phyloP scores from a whole-genome alignment of 345 rosid species.

The Conringia planisiliqua region DNA sequence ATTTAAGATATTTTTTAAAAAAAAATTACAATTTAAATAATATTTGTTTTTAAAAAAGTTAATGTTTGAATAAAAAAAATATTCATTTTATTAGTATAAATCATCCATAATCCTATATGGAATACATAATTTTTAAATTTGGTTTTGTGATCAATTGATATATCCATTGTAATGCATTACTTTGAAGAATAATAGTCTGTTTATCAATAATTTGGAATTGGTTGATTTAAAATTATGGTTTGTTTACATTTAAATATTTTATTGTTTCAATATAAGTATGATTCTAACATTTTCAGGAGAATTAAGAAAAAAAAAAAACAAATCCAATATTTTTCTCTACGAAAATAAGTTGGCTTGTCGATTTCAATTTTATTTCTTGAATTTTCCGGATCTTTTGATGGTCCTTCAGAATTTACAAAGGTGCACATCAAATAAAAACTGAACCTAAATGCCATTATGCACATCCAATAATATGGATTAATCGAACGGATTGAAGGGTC shows the following conservation, averaged over 20 bases:
- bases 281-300: not conserved
- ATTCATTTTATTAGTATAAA: too few relatives aligned
- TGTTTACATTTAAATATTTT: not conserved
- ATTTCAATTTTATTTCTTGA: not conserved
- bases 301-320: not conserved
- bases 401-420: not conserved
- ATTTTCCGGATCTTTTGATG: not conserved
- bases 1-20: too few relatives aligned
- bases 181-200: too few relatives aligned
- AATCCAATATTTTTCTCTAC: not conserved
- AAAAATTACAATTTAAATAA: too few relatives aligned
- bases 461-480: not conserved
- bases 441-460: not conserved
- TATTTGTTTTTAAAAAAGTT: too few relatives aligned
- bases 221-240: not conserved
- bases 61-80: too few relatives aligned
- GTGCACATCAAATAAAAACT: not conserved
- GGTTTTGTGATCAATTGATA: too few relatives aligned
- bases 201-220: too few relatives aligned
- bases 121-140: too few relatives aligned
- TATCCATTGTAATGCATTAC: too few relatives aligned
- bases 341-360: not conserved
- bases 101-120: too few relatives aligned
- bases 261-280: not conserved
- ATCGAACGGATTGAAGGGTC: too few relatives aligned